Base-by-base conservation (phyloP, 306 rosid species). In the Oemleria cerasiformis region DNA sequence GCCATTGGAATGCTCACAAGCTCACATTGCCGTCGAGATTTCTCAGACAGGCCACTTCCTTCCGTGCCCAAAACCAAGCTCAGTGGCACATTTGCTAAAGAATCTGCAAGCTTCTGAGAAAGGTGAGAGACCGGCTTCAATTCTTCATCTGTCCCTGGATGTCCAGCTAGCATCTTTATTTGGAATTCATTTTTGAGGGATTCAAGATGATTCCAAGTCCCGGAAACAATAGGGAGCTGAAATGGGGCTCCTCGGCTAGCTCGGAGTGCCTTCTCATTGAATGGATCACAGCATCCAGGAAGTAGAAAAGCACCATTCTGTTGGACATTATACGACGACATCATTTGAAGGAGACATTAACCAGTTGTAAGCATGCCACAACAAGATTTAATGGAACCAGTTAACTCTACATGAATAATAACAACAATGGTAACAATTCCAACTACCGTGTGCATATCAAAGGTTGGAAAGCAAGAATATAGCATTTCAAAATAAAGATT, bases 221-320 rank as follows among this genome's bases (percentile, higher is more conserved):
- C 97, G n/a, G 87, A 87, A 63, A 91, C 87, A 39, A 93, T 34
- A 34, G 92, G 97, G 72, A 93, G 82, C 88, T 93, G 98, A 78
- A 93, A 93, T 15, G 92, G 84, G 54, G 98, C 97, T 49, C 98
- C 97, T 74, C 97, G 85, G 79, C 97, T 90, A 30, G 98, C 97
- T 74, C 97, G 86, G n/a, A 93, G 88, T 36, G 96, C 98, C 83
- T 90, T 93, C 77, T 87, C 97, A 38, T 93, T 88, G 84, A 86
- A 93, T 41, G 97, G 96, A 81, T 93, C 97, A 75, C 97, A 93
- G 63, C 98, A 90, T 61, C 98, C 96, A 25, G 96, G 94, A 77
- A 91, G 98, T 47, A 90, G 92, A 76, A 90, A 88, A 63, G 84
- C 88, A 44, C 98, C 97, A 74, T 83, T 81, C 97, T 93, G 89